Evolutionary conservation across 169 alveolate species (phyloP), one percentile per base, ranked within the genome.

Genomic region (Plasmodium adleri): DNA sequence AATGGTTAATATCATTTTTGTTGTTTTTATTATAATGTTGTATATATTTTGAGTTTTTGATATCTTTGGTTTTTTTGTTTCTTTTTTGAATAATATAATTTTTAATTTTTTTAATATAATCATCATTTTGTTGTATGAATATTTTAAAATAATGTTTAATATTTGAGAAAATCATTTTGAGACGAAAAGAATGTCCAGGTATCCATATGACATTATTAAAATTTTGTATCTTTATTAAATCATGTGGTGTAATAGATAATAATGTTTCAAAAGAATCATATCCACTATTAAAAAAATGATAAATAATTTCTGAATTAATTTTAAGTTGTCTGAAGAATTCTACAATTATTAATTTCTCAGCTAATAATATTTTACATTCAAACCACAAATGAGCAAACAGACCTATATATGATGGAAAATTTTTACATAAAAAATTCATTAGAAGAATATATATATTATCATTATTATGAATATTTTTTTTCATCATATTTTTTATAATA

Each of bases 221-320:
- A 9, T 74, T 47, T 64, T 74, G 88, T 8, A 74, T 60, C 8
- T 74, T 74, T 58, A 24, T 45, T 64, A 74, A 74, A 2, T 74
- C 88, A 6, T 74, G 71, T 22, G 74, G 74, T 13, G 88, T 74
- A 9, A 74, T 74, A n/a, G 74, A 74, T 67, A 74, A 74, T 13
- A 74, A 17, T 52, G 74, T 74, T 74, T 74, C 88, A 67, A 74
- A 74, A 8, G 88, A 59, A 24, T 74, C 88, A 60, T 60, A 74
- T 10, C 88, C 88, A 50, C 62, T 58, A 45, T 74, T 74, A 74
- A 74, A 74, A 74, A 74, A 74, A 74, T 74, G 88, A 67, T 74
- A 43, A 28, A 74, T 74, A 59, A 74, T 74, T 74, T 74, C 88
- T 32, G 88, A 74, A 28, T 60, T 74, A 59, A 74, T 60, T 74